Evolutionary conservation across 345 rosid genomes (phyloP).

Genomic region (Populus deltoides): DNA sequence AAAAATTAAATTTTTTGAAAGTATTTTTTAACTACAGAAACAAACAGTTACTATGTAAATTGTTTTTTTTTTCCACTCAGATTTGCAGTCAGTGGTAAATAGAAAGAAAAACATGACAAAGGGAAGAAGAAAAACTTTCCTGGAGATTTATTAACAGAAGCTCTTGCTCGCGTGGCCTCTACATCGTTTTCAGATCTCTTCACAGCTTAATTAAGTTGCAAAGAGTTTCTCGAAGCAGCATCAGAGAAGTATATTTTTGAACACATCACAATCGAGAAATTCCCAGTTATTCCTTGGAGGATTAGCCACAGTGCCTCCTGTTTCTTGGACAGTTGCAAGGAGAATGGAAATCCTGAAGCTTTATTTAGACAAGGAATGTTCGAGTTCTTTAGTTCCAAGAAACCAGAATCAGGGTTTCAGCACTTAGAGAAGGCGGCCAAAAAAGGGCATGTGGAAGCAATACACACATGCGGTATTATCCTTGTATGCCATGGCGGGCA

Average conservation of each 20-base stretch:
- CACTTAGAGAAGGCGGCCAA: background rate
- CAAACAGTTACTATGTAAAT: too few species aligned
- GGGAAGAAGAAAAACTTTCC: background rate
- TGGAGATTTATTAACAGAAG: background rate
- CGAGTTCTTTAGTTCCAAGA: background rate
- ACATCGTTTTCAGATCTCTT: background rate
- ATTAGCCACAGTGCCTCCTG: background rate
- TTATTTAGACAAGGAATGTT: background rate
- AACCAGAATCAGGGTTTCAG: background rate
- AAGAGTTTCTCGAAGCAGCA: background rate
- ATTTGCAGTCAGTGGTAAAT: too few species aligned
- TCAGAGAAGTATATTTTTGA: constrained; percentile 2
- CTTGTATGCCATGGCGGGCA: background rate
- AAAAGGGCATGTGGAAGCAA: background rate
- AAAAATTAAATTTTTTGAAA: too few species aligned
- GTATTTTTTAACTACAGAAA: too few species aligned
- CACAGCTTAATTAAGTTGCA: background rate
- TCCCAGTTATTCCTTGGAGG: background rate
- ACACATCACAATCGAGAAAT: background rate
- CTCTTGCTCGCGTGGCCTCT: constrained; percentile 5
- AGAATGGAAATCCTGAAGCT: background rate
- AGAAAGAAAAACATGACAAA: background rate
- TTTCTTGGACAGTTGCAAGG: constrained; percentile 1
- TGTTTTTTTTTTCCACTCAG: too few species aligned
- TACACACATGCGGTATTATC: constrained; percentile 3